Base-by-base conservation (phyloP, 768 basidiomycete species). In the Tulasnella sp. region DNA sequence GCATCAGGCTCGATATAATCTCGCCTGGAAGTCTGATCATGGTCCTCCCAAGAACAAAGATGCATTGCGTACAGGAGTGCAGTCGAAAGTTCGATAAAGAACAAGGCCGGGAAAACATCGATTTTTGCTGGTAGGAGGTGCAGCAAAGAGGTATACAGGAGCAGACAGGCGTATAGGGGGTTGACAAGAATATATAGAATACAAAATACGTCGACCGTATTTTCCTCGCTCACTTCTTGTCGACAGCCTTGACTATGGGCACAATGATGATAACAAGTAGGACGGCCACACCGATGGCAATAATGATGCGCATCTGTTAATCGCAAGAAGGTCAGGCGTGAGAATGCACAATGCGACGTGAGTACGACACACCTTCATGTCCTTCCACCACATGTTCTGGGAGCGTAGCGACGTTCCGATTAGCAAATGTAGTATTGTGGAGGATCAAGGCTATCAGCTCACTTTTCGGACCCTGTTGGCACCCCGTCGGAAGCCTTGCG, bases 381-480 rank as follows among this genome's bases (percentile, higher is more conserved):
- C 93, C 72, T 96, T 94, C 92, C 92, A 94, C 88, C 88, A 92
- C 88, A 91, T 91, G 70, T 89, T 91, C 89, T 90, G 65, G 10
- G 26, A 41, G 29, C 15, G n/a, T 26, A n/a, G 51, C 11, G 58
- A 44, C 47, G 55, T 48, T 43, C 30, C 50, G n/a, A 32, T 59
- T 63, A 38, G 34, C 34, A 38, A 7, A 38, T 38, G 15, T 38
- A 38, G 34, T 15, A 38, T 15, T 38, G 34, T 38, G 34, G 64
- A 49, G 24, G 38, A n/a, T 29, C 13, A 48, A 23, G 26, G 56
- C 54, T 19, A 41, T 5, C 24, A 24, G 77, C 82, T 65, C 68
- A 93, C 91, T 82, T 98, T 99, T 71, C 96, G 84, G 55, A 99
- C 96, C 62, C 90, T 80, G 75, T 97, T 97, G 54, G 96, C 96